Evolutionary conservation across 1,284 basidiomycete genomes (phyloP).

Genomic region (Trametes polyzona): DNA sequence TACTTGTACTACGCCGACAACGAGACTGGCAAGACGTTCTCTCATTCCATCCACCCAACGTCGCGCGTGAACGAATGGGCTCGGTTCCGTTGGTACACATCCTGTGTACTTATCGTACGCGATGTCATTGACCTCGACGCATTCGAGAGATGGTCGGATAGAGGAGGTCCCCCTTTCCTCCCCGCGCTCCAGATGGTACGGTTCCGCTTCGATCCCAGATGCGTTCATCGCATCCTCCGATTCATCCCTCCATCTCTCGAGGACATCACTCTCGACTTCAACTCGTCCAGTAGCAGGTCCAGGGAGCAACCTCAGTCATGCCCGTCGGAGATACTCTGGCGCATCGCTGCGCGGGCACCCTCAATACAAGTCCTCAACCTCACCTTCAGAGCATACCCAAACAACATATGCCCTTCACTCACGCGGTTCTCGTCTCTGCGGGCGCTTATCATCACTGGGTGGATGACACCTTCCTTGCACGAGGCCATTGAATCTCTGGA

Average conservation of each 20-base stretch:
- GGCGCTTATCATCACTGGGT: slow-evolving; percentile 1
- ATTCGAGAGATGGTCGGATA: slow-evolving; percentile 9
- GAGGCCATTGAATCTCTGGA: neutral
- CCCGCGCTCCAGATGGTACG: neutral
- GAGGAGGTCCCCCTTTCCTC: slow-evolving; percentile 5
- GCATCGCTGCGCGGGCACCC: neutral
- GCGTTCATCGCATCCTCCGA: slow-evolving; percentile 5
- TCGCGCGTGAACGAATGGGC: neutral
- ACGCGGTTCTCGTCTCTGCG: slow-evolving; percentile 6
- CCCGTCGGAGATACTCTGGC: neutral
- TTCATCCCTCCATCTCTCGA: neutral
- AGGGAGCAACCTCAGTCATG: neutral
- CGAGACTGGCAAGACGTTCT: neutral
- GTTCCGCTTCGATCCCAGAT: neutral
- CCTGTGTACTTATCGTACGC: slow-evolving; percentile 2
- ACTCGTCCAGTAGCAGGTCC: neutral
- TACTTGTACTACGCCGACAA: neutral
- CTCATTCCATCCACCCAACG: neutral
- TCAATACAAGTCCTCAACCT: slow-evolving; percentile 2
- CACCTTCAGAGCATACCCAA: slow-evolving; percentile 1
- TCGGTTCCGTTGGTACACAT: slow-evolving; percentile 10
- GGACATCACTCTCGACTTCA: slow-evolving; percentile 5
- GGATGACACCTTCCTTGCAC: slow-evolving; percentile 13
- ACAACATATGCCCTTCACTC: neutral
- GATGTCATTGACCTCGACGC: slow-evolving; percentile 4